Evolutionary conservation across 371 early-diverging fungal species (phyloP), one percentile per base, ranked within the genome.

Genomic region (Rhizopus arrhizus): DNA sequence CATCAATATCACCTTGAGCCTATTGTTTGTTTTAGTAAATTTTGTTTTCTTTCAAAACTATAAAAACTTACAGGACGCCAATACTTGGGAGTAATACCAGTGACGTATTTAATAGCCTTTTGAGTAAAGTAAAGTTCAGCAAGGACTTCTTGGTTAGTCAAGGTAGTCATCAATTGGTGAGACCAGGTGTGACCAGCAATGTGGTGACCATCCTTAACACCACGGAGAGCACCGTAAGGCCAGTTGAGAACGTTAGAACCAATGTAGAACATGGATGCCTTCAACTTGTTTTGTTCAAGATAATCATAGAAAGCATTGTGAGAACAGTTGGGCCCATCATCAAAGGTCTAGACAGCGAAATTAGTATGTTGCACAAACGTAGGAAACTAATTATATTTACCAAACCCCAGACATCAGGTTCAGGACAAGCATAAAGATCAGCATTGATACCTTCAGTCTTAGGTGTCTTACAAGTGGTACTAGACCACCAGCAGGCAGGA

Each of bases 131-230:
- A 73, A 34, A 85, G 62, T 63, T 87, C 84, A 42, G 84, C 78
- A 38, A 84, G 70, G 16, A 87, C 69, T 63, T 81, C 74, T 49
- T 79, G 72, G 66, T 77, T 83, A 43, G 76, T 72, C 50, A 82
- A 67, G 28, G 81, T 73, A 48, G 85, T 81, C 75, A 85, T 73
- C 46, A 66, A 42, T 28, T 73, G 73, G 59, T 87, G 88, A 31
- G 82, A 79, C 83, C 83, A 83, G 35, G 83, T 81, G 49, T 83
- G 83, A 46, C 64, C 65, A 56, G 72, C 69, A 56, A 83, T 68
- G 35, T 71, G 73, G 58, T 81, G 81, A 29, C 81, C 89, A 63
- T 76, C 77, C 15, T 50, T 61, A 29, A 76, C 56, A 71, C 77
- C 77, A 63, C 77, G 73, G 61, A 66, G 76, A 62, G 71, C 81